Evolutionary conservation across 2,329 filamentous ascomycete genomes (phyloP).

Genomic region (Colletotrichum sidae): DNA sequence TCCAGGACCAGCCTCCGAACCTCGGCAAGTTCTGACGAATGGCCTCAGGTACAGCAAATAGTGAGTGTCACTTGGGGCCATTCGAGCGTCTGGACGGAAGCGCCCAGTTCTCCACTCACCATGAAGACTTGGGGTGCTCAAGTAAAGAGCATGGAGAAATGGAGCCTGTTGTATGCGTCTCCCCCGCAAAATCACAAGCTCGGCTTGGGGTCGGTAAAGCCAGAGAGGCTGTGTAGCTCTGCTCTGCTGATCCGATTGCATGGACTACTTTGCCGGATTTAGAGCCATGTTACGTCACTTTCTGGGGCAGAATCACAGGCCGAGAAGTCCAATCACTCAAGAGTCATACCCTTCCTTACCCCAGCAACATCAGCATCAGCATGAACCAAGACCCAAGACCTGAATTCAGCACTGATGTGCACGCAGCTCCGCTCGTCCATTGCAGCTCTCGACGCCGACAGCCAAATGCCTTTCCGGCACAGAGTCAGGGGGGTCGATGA

Average conservation of each 20-base stretch:
- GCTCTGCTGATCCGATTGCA: background rate
- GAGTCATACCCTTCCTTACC: background rate
- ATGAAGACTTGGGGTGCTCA: too few relatives aligned
- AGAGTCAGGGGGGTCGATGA: background rate
- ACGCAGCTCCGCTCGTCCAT: conserved; percentile 29
- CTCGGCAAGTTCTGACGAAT: conserved; percentile 37
- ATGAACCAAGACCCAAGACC: conserved; percentile 2
- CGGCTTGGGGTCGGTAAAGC: conserved; percentile 62
- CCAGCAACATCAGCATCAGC: background rate
- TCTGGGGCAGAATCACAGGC: conserved; percentile 29
- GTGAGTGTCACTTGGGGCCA: background rate
- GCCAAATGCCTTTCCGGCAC: background rate
- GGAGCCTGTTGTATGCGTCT: conserved; percentile 13
- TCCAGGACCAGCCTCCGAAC: conserved; percentile 32
- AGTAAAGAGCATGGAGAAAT: too few relatives aligned
- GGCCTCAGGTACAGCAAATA: background rate
- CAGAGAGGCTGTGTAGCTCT: conserved; percentile 12
- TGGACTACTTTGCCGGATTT: conserved; percentile 7
- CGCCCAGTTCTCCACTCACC: conserved; percentile 14
- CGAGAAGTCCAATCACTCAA: background rate
- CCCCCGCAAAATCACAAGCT: conserved; percentile 71
- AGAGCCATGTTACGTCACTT: conserved; percentile 18
- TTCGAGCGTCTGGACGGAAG: conserved; percentile 30
- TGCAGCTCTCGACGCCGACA: conserved; percentile 4
- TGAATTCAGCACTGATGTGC: conserved; percentile 19